phyloP scores from a whole-genome alignment of 345 rosid genomes.

The Syzygium aromaticum region DNA sequence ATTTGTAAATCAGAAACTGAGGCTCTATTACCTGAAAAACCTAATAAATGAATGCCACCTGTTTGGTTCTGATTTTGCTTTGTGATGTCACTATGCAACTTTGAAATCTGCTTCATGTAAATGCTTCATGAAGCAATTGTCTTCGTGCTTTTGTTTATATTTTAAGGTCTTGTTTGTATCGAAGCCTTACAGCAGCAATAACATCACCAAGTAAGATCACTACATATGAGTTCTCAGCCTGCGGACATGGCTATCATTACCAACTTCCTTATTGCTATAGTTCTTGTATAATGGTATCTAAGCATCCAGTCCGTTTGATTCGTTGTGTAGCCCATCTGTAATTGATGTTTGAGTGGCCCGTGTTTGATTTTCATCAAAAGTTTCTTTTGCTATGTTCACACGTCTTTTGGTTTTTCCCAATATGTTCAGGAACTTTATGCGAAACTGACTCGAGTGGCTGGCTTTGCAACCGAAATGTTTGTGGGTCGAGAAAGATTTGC shows the following conservation, averaged over 20 bases:
- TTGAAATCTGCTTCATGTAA: background rate
- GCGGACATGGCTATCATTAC: background rate
- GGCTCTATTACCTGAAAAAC: background rate
- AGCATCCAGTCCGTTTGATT: background rate
- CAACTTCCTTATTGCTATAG: background rate
- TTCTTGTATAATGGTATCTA: background rate
- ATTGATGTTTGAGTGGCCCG: background rate
- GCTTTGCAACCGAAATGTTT: constrained; percentile 58
- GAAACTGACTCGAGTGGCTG: constrained; percentile 55
- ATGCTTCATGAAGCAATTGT: background rate
- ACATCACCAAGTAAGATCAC: background rate
- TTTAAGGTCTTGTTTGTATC: background rate
- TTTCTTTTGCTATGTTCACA: background rate
- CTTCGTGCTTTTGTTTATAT: background rate
- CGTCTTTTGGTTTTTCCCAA: background rate
- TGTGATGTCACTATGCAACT: background rate
- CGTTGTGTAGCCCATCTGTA: background rate
- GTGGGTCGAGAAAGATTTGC: constrained; percentile 91
- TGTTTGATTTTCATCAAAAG: background rate
- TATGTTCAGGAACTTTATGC: constrained; percentile 49
- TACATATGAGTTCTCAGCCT: background rate
- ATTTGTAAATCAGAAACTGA: background rate
- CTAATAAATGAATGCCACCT: background rate
- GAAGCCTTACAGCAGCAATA: background rate
- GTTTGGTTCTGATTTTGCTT: background rate